Evolutionary conservation across 2,329 filamentous ascomycete genomes (phyloP), one percentile per base, ranked within the genome.

Genomic region (Cladosporium velox): DNA sequence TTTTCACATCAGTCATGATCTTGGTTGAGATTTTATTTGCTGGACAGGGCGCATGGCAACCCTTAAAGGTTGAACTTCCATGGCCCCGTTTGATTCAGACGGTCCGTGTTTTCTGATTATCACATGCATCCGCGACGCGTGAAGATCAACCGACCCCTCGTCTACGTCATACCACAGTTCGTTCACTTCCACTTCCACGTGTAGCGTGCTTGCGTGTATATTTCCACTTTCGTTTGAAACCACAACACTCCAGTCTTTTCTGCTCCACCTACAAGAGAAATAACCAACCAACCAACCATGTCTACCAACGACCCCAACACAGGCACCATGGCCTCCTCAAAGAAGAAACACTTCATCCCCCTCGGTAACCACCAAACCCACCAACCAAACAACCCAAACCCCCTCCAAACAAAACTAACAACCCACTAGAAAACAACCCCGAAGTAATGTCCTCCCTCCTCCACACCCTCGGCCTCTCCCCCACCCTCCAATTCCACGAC

Each of bases 391-490:
- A 59, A 44, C 41, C 47, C 12, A 44, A 32, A 14, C 14, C n/a
- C 34, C 55, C 7, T 24, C 24, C 24, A 24, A 24, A 24, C 52
- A 1, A 35, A 51, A 60, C 26, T 32, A 47, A 59, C 52, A 32
- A 54, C 47, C 54, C 60, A 11, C 49, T 68, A 86, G 87, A 89
- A 77, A 88, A 88, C 72, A 97, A 97, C 82, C 93, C 95, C 0
- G 88, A 92, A 79, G 88, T 97, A 35, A 95, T 98, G 89, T 93
- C 89, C 64, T 81, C 84, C 52, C 89, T 98, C 41, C 86, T 96
- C 59, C 91, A 91, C 81, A 88, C 88, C 72, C 90, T 98, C 30
- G 94, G 94, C 69, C 87, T 98, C 65, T 90, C 91, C n/a, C 75
- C 81, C n/a, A 83, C 85, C 30, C 85, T 98, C 55, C 84, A 87